These are phyloP conservation scores for Blastobotrys indianensis DNA, from an alignment of 1,139 yeast genomes.

Conservation along the genomic window DNA sequence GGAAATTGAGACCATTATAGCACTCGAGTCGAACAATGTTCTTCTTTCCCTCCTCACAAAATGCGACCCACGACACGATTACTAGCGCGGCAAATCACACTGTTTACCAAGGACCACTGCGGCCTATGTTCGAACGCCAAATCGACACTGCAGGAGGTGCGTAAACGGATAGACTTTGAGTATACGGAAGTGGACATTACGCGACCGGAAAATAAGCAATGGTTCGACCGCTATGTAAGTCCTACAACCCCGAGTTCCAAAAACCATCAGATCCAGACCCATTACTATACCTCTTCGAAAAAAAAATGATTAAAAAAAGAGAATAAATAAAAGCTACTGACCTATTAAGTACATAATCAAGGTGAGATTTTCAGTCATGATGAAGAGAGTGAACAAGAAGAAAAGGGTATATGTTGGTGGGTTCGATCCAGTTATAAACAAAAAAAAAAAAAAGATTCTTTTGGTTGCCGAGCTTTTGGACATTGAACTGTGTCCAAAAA, in stretches of 20 bases:
- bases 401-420: too few species aligned
- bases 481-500: slow-evolving; percentile 5
- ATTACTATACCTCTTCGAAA: not conserved
- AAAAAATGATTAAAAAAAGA: not conserved
- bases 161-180: slow-evolving; percentile 27
- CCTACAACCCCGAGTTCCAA: not conserved
- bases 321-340: not conserved
- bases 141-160: slow-evolving; percentile 37
- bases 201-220: slow-evolving; percentile 55
- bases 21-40: too few species aligned
- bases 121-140: slow-evolving; percentile 74
- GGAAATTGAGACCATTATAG: too few species aligned
- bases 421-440: too few species aligned
- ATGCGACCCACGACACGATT: slow-evolving; percentile 8
- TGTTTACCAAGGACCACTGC: slow-evolving; percentile 76
- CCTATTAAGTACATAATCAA: too few species aligned
- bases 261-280: not conserved
- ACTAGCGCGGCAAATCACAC: slow-evolving; percentile 37
- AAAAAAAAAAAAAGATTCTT: too few species aligned
- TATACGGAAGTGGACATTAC: slow-evolving; percentile 60
- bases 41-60: not conserved
- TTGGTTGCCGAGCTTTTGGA: too few species aligned
- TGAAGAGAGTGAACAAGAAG: too few species aligned
- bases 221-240: slow-evolving; percentile 65
- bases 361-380: too few species aligned